Base-by-base conservation (phyloP, 371 early-diverging fungal genomes). In the Lichtheimia ramosa region DNA sequence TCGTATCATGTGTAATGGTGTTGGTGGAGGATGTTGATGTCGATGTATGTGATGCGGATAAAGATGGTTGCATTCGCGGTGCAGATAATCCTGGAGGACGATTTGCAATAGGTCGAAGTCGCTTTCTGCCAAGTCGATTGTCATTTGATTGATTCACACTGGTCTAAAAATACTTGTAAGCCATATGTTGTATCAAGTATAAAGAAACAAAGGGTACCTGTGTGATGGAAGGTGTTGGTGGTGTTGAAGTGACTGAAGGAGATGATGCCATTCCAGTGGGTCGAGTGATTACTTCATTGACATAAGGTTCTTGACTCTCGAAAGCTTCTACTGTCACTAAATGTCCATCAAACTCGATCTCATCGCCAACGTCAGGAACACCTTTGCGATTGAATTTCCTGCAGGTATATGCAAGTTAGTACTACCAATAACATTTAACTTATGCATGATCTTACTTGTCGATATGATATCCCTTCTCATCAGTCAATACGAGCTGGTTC, bases 281-380 rank as follows among this genome's bases (percentile, higher is more conserved):
- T 34, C 34, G 34, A 10, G 34, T 34, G 8, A 34, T 16, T 7
- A 21, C 18, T 46, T 46, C 46, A 46, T 46, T 46, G 5, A 21
- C 34, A 27, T 54, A 42, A 3, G 58, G 56, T 4, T 62, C 62
- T 42, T 55, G 54, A 2, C 56, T 28, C 14, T 58, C 55, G 16
- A 65, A 54, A 7, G 71, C 58, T 50, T 86, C 87, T 3, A 87
- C 65, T 0, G 81, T 79, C 2, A 85, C 76, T 25, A 87, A 24
- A 57, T 84, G 83, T 24, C 71, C 68, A 50, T 87, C 87, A 73
- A 87, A 85, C 51, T 85, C 85, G 40, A 87, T 51, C 64, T 87
- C 87, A 59, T 85, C 83, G 13, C 84, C 87, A 6, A 67, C 72
- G 14, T 43, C 43, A 1, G 83, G 73, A 1, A 66, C 12, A 12